These are phyloP conservation scores for Chalciporus sphaerocephalus DNA, from an alignment of 768 basidiomycete species.

Conservation along the genomic window DNA sequence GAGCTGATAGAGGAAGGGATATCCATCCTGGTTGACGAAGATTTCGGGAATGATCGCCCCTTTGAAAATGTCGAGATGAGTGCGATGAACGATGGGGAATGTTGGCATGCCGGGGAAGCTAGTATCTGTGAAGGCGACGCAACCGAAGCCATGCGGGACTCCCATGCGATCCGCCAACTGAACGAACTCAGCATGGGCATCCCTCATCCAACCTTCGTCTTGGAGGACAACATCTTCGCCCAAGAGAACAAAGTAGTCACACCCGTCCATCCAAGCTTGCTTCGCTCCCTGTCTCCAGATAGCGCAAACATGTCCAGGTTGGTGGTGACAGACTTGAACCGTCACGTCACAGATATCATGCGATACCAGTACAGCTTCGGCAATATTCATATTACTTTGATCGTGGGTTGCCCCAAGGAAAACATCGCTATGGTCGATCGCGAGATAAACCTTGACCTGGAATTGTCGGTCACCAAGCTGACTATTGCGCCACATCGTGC, in stretches of 20 bases:
- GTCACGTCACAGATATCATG: slow-evolving; percentile 37
- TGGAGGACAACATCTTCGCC: slow-evolving; percentile 52
- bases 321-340: slow-evolving; percentile 37
- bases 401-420: slow-evolving; percentile 30
- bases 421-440: slow-evolving; percentile 47
- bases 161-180: slow-evolving; percentile 27
- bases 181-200: slow-evolving; percentile 37
- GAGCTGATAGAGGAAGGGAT: slow-evolving; percentile 55
- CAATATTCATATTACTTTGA: slow-evolving; percentile 24
- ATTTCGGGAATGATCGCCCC: slow-evolving; percentile 46
- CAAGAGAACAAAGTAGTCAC: slow-evolving; percentile 50
- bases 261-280: slow-evolving; percentile 43
- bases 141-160: slow-evolving; percentile 48
- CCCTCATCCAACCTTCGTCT: slow-evolving; percentile 51
- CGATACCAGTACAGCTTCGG: slow-evolving; percentile 34
- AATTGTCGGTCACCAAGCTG: slow-evolving; percentile 31
- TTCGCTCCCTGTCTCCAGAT: slow-evolving; percentile 52
- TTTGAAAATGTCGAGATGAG: slow-evolving; percentile 51
- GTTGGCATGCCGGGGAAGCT: slow-evolving; percentile 60
- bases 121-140: slow-evolving; percentile 52
- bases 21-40: slow-evolving; percentile 58
- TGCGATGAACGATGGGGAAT: slow-evolving; percentile 53
- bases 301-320: slow-evolving; percentile 46
- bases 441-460: slow-evolving; percentile 45
- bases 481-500: slow-evolving; percentile 46